Evolutionary conservation across 495 filamentous ascomycete genomes (phyloP).

Genomic region (Xylaria cubensis): DNA sequence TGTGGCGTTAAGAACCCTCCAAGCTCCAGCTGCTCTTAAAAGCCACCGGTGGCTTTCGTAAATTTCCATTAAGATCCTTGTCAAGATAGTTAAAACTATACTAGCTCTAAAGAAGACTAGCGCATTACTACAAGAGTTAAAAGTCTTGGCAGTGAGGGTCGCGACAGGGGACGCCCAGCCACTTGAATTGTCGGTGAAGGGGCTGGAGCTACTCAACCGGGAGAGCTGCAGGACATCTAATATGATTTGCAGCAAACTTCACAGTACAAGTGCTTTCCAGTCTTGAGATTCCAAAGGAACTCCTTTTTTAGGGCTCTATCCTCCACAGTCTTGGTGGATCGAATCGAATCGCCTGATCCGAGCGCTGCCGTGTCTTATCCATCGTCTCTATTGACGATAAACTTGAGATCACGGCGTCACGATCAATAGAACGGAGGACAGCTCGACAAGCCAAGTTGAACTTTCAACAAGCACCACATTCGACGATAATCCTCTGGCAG

Average conservation of each 20-base stretch:
- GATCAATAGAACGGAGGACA: background rate
- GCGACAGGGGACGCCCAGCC: slow-evolving; percentile 33
- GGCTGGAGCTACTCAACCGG: slow-evolving; percentile 16
- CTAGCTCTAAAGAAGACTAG: slow-evolving; percentile 1
- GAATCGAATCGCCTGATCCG: background rate
- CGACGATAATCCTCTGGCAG: background rate
- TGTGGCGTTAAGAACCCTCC: slow-evolving; percentile 42
- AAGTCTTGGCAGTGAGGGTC: background rate
- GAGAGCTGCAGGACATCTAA: slow-evolving; percentile 19
- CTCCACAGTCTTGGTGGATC: slow-evolving; percentile 18
- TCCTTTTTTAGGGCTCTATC: background rate
- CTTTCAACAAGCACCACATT: background rate
- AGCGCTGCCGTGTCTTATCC: background rate
- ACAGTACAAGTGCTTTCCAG: background rate
- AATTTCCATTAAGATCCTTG: slow-evolving; percentile 15
- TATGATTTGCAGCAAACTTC: slow-evolving; percentile 27
- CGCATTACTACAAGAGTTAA: background rate
- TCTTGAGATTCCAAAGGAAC: background rate
- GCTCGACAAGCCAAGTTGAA: background rate
- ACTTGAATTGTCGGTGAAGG: slow-evolving; percentile 45
- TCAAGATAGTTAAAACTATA: background rate
- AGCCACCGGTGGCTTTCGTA: slow-evolving; percentile 42
- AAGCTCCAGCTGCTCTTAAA: background rate
- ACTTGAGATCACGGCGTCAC: background rate
- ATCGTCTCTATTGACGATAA: slow-evolving; percentile 5